Evolutionary conservation across 768 basidiomycete genomes (phyloP), one percentile per base, ranked within the genome.

Genomic region (Phylloporus sp.): DNA sequence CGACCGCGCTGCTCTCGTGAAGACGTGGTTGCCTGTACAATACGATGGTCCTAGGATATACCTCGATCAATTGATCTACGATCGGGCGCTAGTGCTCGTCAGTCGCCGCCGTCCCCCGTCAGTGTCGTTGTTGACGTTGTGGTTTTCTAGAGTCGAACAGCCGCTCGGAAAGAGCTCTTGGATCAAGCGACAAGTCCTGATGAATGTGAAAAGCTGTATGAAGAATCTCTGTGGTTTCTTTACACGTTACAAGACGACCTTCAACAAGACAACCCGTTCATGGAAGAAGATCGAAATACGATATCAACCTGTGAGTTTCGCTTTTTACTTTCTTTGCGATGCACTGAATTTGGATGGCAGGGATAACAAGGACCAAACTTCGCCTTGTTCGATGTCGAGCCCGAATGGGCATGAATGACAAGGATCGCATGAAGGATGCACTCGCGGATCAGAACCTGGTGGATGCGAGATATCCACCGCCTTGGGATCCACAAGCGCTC

Each of bases 201-300:
- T 53, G 86, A 90, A 60, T 94, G 92, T 64, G 91, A 96, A 72
- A 87, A 86, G 63, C 73, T 95, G 29, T 99, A 98, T 67, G 94
- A 97, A 59, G 91, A 91, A 57, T 90, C 91, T 0, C 66, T 98
- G 8, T 96, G 92, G 91, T 88, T 93, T 62, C 73, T 98, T 24
- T 90, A 93, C 54, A 87, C 92, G 0, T 73, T 98, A 8, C 85
- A 93, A 62, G 96, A 98, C 61, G 88, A 95, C 58, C 72, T 91
- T 2, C 86, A 90, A 63, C 79, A 75, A 9, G 86, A 82, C 13
- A 91, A 90, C 60, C 87, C 90, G 3, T 90, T 84, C 65, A 77
- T 83, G 77, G 86, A 88, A 42, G 88, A 91, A 55, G 90, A 91
- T 57, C 76, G 82, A 24, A 76, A 79, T 32, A 89, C 86, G 5